A percentile compares a stretch with the other conserved stretches of the same genome.
Conservation (phyloP, 1,284 basidiomycete species). For the Cystobasidiaceae sp. region DNA sequence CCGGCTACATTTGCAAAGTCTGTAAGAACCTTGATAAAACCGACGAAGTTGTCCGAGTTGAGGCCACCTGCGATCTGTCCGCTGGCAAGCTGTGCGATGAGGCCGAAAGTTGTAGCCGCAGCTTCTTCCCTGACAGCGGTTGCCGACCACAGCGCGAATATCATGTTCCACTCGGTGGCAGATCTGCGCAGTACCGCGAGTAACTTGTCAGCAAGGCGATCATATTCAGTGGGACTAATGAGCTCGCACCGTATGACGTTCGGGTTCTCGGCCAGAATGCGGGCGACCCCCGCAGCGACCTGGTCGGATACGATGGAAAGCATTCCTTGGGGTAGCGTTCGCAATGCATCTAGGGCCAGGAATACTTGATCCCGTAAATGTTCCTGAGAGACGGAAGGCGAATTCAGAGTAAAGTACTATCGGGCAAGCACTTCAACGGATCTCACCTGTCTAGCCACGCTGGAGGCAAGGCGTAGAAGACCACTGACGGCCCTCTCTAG, state of each 20-base stretch:
- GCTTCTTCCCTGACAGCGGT: conserved; percentile 85
- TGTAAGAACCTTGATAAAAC: conserved; percentile 73
- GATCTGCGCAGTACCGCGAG: conserved; percentile 60
- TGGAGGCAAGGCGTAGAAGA: conserved; percentile 69
- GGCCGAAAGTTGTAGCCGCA: conserved; percentile 71
- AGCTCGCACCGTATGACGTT: conserved; percentile 62
- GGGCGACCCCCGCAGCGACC: conserved; percentile 73
- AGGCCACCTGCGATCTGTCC: conserved; percentile 60
- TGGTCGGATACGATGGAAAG: conserved; percentile 86
- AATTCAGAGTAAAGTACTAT: neutral
- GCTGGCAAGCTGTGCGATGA: conserved; percentile 60
- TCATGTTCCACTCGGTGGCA: conserved; percentile 90
- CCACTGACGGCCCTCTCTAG: conserved; percentile 96
- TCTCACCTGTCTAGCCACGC: conserved; percentile 70
- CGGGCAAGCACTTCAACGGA: too few species aligned
- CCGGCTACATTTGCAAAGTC: conserved; percentile 73
- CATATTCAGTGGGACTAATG: neutral
- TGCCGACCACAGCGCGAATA: conserved; percentile 81
- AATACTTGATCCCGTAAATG: conserved; percentile 84
- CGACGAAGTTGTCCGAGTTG: conserved; percentile 71
- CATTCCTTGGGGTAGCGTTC: conserved; percentile 67
- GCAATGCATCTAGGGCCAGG: conserved; percentile 82
- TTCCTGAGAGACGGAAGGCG: conserved; percentile 51
- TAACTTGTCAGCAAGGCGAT: neutral
- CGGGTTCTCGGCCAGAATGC: conserved; percentile 69